These are phyloP conservation scores for Ceratobasidium theobromae DNA, from an alignment of 1,284 basidiomycete species.

Conservation along the genomic window DNA sequence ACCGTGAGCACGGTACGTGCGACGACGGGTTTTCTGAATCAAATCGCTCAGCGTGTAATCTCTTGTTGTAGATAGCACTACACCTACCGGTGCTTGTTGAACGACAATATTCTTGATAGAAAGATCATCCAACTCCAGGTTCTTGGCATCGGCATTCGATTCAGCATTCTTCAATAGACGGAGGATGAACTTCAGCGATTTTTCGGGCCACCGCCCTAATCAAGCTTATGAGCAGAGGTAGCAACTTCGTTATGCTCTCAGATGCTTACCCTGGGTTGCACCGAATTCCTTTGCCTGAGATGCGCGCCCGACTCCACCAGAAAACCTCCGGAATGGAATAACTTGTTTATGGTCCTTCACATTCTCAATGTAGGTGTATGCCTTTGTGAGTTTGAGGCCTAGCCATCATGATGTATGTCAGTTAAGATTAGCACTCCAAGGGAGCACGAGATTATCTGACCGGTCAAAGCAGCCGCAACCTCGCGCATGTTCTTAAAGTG, in stretches of 20 bases:
- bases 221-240: neutral
- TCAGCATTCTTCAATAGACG: constrained; percentile 98
- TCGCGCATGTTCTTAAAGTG: constrained; percentile 99
- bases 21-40: constrained; percentile 92
- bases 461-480: constrained; percentile 84
- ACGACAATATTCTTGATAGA: constrained; percentile 97
- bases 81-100: constrained; percentile 91
- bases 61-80: neutral
- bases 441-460: constrained; percentile 49
- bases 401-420: neutral
- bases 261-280: constrained; percentile 83
- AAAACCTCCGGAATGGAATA: constrained; percentile 96
- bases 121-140: constrained; percentile 89
- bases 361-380: constrained; percentile 91
- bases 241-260: constrained; percentile 2
- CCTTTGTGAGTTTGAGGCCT: constrained; percentile 96
- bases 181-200: constrained; percentile 95
- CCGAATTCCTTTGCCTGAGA: constrained; percentile 98
- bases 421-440: neutral
- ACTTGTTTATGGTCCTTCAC: constrained; percentile 97
- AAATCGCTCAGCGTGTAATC: neutral
- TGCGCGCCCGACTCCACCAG: constrained; percentile 96
- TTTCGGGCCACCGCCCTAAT: constrained; percentile 98
- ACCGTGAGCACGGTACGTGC: constrained; percentile 99
- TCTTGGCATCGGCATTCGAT: constrained; percentile 98